A percentile compares a stretch with the other conserved stretches of the same genome.
phyloP scores from a whole-genome alignment of 345 rosid species.

The Diplotaxis tenuifolia region DNA sequence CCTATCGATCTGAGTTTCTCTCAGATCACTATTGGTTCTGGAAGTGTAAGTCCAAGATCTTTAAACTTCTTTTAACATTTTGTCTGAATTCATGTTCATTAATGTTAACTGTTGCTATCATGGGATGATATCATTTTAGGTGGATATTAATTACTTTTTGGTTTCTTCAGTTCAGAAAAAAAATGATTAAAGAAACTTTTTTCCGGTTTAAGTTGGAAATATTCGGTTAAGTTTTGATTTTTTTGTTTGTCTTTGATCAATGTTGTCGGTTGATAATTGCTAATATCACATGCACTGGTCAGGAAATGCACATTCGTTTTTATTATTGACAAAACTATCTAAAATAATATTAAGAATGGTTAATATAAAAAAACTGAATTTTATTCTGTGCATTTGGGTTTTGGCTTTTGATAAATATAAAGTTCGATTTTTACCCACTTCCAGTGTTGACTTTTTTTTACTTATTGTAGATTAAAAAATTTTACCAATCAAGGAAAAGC shows the following conservation, averaged over 20 bases:
- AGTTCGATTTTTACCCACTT: not conserved
- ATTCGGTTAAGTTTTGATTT: not conserved
- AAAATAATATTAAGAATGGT: not conserved
- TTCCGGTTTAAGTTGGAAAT: not conserved
- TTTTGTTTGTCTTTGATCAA: constrained; percentile 15
- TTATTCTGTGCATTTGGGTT: not conserved
- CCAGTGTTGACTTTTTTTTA: not conserved
- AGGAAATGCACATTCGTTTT: constrained; percentile 13
- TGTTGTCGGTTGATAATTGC: constrained; percentile 27
- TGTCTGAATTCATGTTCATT: not conserved
- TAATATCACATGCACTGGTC: constrained; percentile 23
- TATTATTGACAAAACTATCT: not conserved
- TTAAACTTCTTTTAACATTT: not conserved
- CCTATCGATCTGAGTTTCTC: constrained; percentile 70
- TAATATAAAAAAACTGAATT: not conserved
- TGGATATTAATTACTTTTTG: not conserved
- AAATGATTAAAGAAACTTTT: not conserved
- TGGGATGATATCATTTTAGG: not conserved
- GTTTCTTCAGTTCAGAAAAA: not conserved
- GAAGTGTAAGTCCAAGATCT: constrained; percentile 52
- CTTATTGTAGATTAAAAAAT: constrained; percentile 58
- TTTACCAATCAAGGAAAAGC: constrained; percentile 81
- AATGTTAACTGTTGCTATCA: constrained; percentile 18
- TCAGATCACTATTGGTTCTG: constrained; percentile 69
- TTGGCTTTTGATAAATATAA: not conserved